Base-by-base conservation (phyloP, 1,284 basidiomycete species). In the Ceratobasidium sp. region DNA sequence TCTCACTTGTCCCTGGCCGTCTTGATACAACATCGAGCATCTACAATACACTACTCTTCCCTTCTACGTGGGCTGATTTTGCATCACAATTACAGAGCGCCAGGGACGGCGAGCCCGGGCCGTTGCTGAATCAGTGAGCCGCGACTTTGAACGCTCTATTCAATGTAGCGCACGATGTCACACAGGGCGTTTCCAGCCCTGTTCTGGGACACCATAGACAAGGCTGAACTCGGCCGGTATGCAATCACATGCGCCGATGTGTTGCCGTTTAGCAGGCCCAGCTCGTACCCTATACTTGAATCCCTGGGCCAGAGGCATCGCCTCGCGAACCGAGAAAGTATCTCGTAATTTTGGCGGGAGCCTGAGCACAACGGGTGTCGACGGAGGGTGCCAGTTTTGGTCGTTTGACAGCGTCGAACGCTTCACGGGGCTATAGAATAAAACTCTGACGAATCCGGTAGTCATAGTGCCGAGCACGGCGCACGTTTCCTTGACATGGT, bases 31-130 rank as follows among this genome's bases (percentile, higher is more conserved):
- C 48, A 41, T 31, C 34, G 2, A 41, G 29, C 8, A 79, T 84
- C 0, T 83, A 82, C 62, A 69, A 77, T 41, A n/a, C 74, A 1
- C 83, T 83, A 0, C 46, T 84, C 7, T 75, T 82, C 19, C 65
- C 71, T 68, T 22, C 79, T 81, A 0, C 75, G 80, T 43, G 81
- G 79, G 0, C 63, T 73, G 11, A 1, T 13, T 56, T 54, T 29
- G 53, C 53, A 31, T 58, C 24, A n/a, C 51, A 31, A 27, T 19
- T 69, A 27, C 53, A 69, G 29, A 22, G 37, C 37, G 54, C 54
- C 6, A 46, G 46, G 24, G 53, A 43, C 22, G 39, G 53, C 11
- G 16, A 46, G 6, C 49, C 66, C 6, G 27, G 19, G 34, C 53
- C 39, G 39, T 41, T 58, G 14, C 53, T 69, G 3, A 69, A 48